Evolutionary conservation across 1,284 basidiomycete genomes (phyloP), one percentile per base, ranked within the genome.

Genomic region (Ustilago curta): DNA sequence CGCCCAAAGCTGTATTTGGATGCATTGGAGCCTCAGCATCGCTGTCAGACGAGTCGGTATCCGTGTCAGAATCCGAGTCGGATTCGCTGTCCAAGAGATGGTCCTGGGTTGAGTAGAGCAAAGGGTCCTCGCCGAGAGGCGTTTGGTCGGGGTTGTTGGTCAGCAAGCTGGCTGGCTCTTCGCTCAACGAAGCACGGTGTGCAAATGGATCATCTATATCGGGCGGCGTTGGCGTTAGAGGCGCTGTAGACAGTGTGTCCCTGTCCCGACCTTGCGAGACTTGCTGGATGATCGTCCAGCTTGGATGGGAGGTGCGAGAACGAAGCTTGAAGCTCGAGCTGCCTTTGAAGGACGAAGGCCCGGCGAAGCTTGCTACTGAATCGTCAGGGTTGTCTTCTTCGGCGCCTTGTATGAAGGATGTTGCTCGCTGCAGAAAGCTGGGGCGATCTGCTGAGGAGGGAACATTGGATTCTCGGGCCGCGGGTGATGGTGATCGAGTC

Each of bases 61-160:
- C 77, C 0, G 56, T 60, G 43, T 75, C 71, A 12, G 62, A 45
- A 0, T 64, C 60, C 1, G 65, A 56, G 0, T 76, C 72, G 1
- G 70, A 69, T 29, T 80, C 68, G 51, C 51, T 64, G 12, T 76
- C 67, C 6, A 82, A 60, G 2, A 78, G 57, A 32, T 70, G 60
- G 3, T 79, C 63, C 43, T 72, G 58, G 0, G 65, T 65, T 6
- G 72, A 58, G 43, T 79, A 82, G 6, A 69, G 69, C 45, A 82
- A 51, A 0, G 80, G 80, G 51, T 80, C 79, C 31, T 79, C 72
- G 32, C 77, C 76, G 0, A 76, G 57, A 3, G 80, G 80, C 12
- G 79, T 79, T 16, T 67, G 54, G 18, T 77, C 77, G 4, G 79
- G 77, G 45, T 80, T 62, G 6, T 73, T 49, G 39, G 52, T 25